Percentiles rank a stretch among this genome's conserved stretches.
Conservation (phyloP, 2,329 filamentous ascomycete species). For the Pseudofabraea citricarpa region DNA sequence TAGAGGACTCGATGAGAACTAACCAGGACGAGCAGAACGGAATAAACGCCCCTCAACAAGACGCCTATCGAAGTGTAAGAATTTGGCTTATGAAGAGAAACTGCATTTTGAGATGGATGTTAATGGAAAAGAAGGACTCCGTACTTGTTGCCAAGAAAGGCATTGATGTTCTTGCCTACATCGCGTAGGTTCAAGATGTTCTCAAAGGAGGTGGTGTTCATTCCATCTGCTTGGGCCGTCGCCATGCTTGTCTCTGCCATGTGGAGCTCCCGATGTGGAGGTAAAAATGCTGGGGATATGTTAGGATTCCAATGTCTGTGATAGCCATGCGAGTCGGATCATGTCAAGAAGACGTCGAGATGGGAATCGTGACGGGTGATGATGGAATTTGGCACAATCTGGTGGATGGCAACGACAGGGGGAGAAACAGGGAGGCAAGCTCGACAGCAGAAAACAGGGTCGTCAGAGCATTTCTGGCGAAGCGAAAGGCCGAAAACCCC, state of each 20-base stretch:
- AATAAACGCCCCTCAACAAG: conserved; percentile 61
- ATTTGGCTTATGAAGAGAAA: neutral
- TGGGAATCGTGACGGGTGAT: no score
- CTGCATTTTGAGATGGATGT: neutral
- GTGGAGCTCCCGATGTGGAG: no score
- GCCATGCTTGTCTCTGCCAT: neutral
- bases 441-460: no score
- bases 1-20: conserved; percentile 5
- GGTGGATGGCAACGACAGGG: no score
- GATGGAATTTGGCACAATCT: no score
- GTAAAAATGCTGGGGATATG: no score
- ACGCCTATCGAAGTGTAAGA: conserved; percentile 25
- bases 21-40: conserved; percentile 61
- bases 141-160: conserved; percentile 49
- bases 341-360: no score
- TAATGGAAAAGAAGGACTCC: conserved; percentile 14
- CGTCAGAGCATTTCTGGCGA: no score
- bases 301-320: no score
- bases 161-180: conserved; percentile 64
- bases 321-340: no score
- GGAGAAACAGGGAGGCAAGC: no score
- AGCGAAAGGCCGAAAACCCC: no score
- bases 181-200: conserved; percentile 73
- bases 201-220: conserved; percentile 35
- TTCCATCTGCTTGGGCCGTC: conserved; percentile 18